A percentile compares a stretch with the other conserved stretches of the same genome.
phyloP scores from a whole-genome alignment of 495 filamentous ascomycete species.

The Aspergillus sclerotiicarbonarius region DNA sequence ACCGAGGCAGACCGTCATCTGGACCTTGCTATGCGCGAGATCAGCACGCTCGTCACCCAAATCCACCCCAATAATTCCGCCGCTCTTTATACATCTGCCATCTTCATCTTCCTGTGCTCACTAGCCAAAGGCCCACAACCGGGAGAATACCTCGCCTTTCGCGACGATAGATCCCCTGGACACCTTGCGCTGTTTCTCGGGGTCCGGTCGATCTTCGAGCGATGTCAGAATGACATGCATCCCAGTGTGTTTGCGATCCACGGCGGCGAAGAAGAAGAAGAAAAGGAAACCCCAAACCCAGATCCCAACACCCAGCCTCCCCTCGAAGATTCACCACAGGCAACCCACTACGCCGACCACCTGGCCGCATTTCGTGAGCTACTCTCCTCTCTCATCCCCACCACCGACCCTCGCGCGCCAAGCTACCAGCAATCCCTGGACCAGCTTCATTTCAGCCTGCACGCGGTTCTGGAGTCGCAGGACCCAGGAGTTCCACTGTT shows the following conservation, averaged over 20 bases:
- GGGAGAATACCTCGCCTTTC: conserved; percentile 18
- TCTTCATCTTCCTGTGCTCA: conserved; percentile 7
- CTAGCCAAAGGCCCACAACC: conserved; percentile 9
- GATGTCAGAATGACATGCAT: background rate
- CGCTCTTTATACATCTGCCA: conserved; percentile 3
- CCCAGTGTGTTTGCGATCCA: background rate
- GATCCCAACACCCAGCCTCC: background rate
- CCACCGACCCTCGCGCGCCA: background rate
- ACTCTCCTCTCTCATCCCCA: background rate
- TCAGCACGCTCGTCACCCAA: background rate
- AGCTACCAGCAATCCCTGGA: background rate
- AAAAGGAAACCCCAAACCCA: background rate
- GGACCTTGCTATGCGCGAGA: background rate
- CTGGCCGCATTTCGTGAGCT: background rate
- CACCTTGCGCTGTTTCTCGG: conserved; percentile 12
- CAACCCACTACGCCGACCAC: background rate
- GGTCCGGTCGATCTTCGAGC: conserved; percentile 9
- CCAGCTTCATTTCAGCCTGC: background rate
- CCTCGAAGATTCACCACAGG: background rate
- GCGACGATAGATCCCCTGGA: conserved; percentile 3
- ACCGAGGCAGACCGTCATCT: conserved; percentile 7
- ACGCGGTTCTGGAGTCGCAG: background rate
- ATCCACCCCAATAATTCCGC: background rate
- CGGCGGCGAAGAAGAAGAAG: background rate
- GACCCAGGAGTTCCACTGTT: background rate